Conservation (phyloP, 805 yeast genomes). For the Kodamaea kaohsiungensis region DNA sequence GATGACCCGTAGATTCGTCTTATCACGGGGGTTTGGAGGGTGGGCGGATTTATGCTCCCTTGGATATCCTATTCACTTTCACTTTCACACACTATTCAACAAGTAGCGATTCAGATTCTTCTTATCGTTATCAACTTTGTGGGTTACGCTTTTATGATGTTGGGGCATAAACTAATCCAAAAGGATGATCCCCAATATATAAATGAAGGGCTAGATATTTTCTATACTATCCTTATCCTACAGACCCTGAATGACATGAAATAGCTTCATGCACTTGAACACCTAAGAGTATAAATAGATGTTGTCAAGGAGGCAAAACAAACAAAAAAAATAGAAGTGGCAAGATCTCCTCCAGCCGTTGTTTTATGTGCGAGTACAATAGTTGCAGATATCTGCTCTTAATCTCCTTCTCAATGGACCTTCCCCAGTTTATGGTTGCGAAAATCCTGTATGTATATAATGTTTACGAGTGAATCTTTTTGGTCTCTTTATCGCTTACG, state of each 20-base stretch:
- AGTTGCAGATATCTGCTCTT: not conserved
- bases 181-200: not conserved
- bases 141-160: not conserved
- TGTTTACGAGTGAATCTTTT: not conserved
- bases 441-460: not conserved
- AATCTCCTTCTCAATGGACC: not conserved
- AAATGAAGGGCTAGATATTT: not conserved
- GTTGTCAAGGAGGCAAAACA: constrained; percentile 3
- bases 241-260: constrained; percentile 4
- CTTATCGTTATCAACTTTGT: not conserved
- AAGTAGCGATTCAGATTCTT: not conserved
- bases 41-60: not conserved
- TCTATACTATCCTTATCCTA: not conserved
- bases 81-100: not conserved
- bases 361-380: not conserved
- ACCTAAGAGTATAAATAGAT: constrained; percentile 1
- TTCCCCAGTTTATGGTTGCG: not conserved
- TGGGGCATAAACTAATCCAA: not conserved
- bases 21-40: not conserved
- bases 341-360: not conserved
- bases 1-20: not conserved
- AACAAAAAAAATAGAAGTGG: constrained; percentile 1
- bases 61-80: not conserved
- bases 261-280: not conserved
- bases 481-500: not conserved